These are phyloP conservation scores for Phytopythium boreale DNA, from an alignment of 352 stramenopile genomes.

Conservation along the genomic window DNA sequence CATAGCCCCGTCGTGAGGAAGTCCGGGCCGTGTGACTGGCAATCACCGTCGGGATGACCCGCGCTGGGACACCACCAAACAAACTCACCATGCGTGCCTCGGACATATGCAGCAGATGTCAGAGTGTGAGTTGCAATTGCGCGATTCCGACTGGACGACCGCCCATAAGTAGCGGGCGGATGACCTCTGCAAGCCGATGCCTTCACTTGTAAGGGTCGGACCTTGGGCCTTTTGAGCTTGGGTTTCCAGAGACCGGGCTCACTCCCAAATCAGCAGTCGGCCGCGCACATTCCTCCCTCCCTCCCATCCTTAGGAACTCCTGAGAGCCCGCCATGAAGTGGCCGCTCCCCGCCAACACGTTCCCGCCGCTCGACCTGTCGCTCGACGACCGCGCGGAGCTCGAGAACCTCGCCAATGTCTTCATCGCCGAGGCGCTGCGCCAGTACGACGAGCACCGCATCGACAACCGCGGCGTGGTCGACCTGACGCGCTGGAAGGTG, in stretches of 20 bases:
- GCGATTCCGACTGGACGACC: slow-evolving; percentile 3
- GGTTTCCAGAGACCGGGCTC: not conserved
- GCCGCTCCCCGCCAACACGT: slow-evolving; percentile 25
- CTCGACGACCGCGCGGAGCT: slow-evolving; percentile 23
- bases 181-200: not conserved
- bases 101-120: not conserved
- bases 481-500: slow-evolving; percentile 27
- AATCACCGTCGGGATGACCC: not conserved
- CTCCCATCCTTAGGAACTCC: too few species aligned
- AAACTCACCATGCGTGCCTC: too few species aligned
- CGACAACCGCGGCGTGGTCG: slow-evolving; percentile 22
- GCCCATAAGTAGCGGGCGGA: not conserved
- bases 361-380: slow-evolving; percentile 25
- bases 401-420: slow-evolving; percentile 18
- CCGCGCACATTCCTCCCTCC: not conserved
- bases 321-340: slow-evolving; percentile 23
- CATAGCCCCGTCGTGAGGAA: not conserved
- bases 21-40: not conserved
- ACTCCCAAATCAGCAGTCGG: not conserved
- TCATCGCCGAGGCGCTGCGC: slow-evolving; percentile 24
- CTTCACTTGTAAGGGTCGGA: not conserved
- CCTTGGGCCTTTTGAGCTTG: not conserved
- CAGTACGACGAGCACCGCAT: slow-evolving; percentile 31
- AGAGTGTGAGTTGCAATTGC: not conserved
- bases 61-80: not conserved